Conservation (phyloP, 1,284 basidiomycete genomes). For the Tremellales sp. region DNA sequence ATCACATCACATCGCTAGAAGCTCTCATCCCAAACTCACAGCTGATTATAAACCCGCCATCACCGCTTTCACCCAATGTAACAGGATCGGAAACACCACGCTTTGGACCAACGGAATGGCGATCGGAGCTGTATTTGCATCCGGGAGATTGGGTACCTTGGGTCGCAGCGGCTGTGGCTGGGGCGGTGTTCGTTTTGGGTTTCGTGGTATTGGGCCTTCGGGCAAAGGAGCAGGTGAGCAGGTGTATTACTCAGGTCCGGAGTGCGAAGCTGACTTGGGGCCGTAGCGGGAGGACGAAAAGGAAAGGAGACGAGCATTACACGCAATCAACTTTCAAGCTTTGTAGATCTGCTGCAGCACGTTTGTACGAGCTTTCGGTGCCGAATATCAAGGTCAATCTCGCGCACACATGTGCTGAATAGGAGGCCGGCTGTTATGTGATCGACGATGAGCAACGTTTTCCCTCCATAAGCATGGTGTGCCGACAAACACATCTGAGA, state of each 20-base stretch:
- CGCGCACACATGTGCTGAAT: no score
- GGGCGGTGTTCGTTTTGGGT: conserved; percentile 68
- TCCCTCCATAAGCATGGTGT: no score
- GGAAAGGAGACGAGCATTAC: conserved; percentile 77
- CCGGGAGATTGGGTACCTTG: conserved; percentile 97
- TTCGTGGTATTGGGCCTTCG: conserved; percentile 82
- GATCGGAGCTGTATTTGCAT: conserved; percentile 80
- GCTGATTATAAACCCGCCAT: conserved; percentile 84
- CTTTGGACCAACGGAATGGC: conserved; percentile 59
- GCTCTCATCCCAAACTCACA: conserved; percentile 97
- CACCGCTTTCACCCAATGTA: conserved; percentile 17
- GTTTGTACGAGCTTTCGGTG: no score
- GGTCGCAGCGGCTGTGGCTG: conserved; percentile 83
- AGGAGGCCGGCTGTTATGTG: no score
- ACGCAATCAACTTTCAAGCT: conserved; percentile 96
- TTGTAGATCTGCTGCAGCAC: no score
- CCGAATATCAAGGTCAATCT: no score
- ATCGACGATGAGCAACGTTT: no score
- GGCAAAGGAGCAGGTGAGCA: conserved; percentile 70
- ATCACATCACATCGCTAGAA: conserved; percentile 83
- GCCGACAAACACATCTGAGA: no score
- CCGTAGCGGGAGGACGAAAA: conserved; percentile 73
- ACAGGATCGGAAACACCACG: neutral
- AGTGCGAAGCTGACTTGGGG: conserved; percentile 49
- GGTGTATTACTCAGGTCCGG: conserved; percentile 43